A percentile compares a stretch with the other conserved stretches of the same genome.
phyloP scores from a whole-genome alignment of 73 alveolate genomes.

The Paramecium tetraurelia region DNA sequence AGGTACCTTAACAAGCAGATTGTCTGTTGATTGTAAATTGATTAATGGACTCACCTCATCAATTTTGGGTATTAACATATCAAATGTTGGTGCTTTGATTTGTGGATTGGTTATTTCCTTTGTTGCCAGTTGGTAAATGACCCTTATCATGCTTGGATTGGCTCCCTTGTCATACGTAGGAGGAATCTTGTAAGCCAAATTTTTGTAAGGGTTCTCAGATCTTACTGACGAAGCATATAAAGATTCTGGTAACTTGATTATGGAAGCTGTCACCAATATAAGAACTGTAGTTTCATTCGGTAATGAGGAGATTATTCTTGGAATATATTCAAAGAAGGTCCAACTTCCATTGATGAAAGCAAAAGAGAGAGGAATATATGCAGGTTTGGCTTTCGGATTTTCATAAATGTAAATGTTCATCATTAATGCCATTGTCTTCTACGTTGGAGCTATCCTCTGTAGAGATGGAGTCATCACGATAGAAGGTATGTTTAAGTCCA shows the following conservation, averaged over 20 bases:
- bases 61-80: neutral
- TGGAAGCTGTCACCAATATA: constrained; percentile 82
- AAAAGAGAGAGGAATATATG: constrained; percentile 63
- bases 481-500: constrained; percentile 73
- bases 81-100: constrained; percentile 60
- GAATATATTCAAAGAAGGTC: constrained; percentile 66
- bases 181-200: constrained; percentile 68
- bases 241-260: constrained; percentile 77
- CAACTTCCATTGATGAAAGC: constrained; percentile 48
- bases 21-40: constrained; percentile 61
- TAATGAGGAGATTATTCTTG: constrained; percentile 74
- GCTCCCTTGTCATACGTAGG: constrained; percentile 73
- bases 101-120: constrained; percentile 75
- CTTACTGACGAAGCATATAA: constrained; percentile 71
- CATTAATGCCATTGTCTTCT: constrained; percentile 76
- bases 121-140: constrained; percentile 68
- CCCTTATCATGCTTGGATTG: constrained; percentile 72
- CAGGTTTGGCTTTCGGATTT: constrained; percentile 83
- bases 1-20: constrained; percentile 79
- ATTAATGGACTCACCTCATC: constrained; percentile 49
- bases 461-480: constrained; percentile 59
- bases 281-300: constrained; percentile 87
- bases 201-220: constrained; percentile 67
- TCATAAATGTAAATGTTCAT: constrained; percentile 75
- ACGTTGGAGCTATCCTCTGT: constrained; percentile 74